phyloP scores from a whole-genome alignment of 495 filamentous ascomycete genomes.

The Penicillium flavigenum region DNA sequence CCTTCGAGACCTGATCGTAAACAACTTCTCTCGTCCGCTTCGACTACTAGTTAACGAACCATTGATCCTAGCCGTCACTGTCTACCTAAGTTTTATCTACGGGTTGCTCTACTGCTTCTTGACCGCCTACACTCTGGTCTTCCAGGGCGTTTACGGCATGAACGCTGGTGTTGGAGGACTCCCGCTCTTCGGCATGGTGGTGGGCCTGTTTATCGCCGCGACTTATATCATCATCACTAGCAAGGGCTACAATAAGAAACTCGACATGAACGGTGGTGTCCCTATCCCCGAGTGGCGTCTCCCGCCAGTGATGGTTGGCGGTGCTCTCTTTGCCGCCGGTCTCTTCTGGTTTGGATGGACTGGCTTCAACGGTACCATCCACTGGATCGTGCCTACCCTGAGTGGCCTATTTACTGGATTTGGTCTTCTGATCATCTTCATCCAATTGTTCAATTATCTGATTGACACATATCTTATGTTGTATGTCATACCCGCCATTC shows the following conservation, averaged over 20 bases:
- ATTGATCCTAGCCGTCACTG: slow-evolving; percentile 29
- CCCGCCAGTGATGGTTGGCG: slow-evolving; percentile 73
- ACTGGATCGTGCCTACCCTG: slow-evolving; percentile 83
- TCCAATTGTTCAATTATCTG: slow-evolving; percentile 82
- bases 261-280: slow-evolving; percentile 68
- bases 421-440: slow-evolving; percentile 75
- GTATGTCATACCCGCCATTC: slow-evolving; percentile 42
- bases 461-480: slow-evolving; percentile 91
- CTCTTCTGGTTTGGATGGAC: slow-evolving; percentile 92
- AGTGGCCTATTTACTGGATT: slow-evolving; percentile 64
- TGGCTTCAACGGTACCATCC: slow-evolving; percentile 60
- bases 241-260: slow-evolving; percentile 52
- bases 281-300: slow-evolving; percentile 86
- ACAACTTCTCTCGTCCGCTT: slow-evolving; percentile 37
- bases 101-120: slow-evolving; percentile 48
- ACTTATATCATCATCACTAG: slow-evolving; percentile 30
- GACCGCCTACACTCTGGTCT: slow-evolving; percentile 46
- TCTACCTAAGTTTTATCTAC: slow-evolving; percentile 42
- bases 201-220: slow-evolving; percentile 41
- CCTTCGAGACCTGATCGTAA: slow-evolving; percentile 56
- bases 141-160: slow-evolving; percentile 40
- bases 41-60: slow-evolving; percentile 32
- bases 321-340: slow-evolving; percentile 68
- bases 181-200: slow-evolving; percentile 45
- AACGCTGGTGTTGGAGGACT: slow-evolving; percentile 41